These are phyloP conservation scores for Myxozyma melibiosi DNA, from an alignment of 805 yeast genomes.

Conservation along the genomic window DNA sequence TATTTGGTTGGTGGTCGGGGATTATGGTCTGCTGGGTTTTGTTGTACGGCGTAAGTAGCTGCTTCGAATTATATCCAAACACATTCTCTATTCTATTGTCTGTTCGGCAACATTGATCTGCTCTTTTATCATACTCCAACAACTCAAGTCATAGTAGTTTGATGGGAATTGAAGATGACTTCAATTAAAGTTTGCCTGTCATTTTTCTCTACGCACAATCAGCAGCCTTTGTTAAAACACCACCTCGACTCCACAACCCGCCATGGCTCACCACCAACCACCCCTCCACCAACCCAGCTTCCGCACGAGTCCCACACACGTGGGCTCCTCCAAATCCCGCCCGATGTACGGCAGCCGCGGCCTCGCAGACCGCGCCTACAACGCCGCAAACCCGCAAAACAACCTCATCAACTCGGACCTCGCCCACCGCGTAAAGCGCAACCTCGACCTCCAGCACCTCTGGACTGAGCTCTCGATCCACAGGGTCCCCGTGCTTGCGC, in stretches of 20 bases:
- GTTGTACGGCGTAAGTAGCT: no score
- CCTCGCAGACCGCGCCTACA: slow-evolving; percentile 16
- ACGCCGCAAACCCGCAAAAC: slow-evolving; percentile 11
- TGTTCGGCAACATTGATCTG: no score
- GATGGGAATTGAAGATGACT: no score
- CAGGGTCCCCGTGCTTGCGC: slow-evolving; percentile 18
- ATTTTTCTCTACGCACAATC: no score
- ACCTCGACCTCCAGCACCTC: slow-evolving; percentile 44
- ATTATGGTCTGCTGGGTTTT: no score
- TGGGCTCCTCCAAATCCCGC: slow-evolving; percentile 1
- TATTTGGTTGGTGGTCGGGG: no score
- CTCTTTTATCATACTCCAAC: no score
- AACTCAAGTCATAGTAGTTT: no score
- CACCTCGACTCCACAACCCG: not conserved
- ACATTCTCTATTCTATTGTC: no score
- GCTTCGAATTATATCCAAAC: no score
- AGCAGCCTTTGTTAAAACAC: no score
- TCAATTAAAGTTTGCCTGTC: no score
- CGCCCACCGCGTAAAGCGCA: slow-evolving; percentile 36
- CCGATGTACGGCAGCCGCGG: not conserved
- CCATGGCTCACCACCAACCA: not conserved
- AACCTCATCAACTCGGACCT: slow-evolving; percentile 18
- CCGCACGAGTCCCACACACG: not conserved
- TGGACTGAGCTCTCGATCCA: slow-evolving; percentile 40
- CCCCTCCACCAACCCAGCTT: not conserved